Percentiles rank a stretch among this genome's conserved stretches.
These are phyloP conservation scores for Candida sonorensis DNA, from an alignment of 805 yeast species.

Conservation along the genomic window DNA sequence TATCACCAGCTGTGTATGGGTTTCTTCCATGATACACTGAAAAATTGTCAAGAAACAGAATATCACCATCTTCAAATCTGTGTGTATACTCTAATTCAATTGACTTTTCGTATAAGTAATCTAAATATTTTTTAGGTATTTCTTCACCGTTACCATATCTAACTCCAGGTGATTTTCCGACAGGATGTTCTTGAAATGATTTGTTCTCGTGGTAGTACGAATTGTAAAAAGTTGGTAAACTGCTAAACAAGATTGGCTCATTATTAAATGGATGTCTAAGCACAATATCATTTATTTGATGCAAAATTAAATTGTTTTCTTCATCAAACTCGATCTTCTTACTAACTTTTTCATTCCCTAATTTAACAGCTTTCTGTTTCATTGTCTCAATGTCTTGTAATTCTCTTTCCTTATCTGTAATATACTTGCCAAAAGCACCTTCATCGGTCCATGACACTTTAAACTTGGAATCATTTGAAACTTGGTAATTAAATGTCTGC, in stretches of 20 bases:
- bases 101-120: slow-evolving; percentile 16
- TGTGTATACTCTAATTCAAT: slow-evolving; percentile 17
- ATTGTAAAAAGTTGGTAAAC: slow-evolving; percentile 17
- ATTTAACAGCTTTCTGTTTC: slow-evolving; percentile 5
- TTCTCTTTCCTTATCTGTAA: slow-evolving; percentile 3
- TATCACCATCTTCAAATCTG: slow-evolving; percentile 17
- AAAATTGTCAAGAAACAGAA: slow-evolving; percentile 18
- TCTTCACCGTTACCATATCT: slow-evolving; percentile 18
- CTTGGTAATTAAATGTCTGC: slow-evolving; percentile 5
- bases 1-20: slow-evolving; percentile 14
- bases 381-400: slow-evolving; percentile 1
- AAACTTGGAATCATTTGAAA: slow-evolving; percentile 4
- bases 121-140: slow-evolving; percentile 18
- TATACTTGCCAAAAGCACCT: slow-evolving; percentile 9
- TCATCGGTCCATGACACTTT: slow-evolving; percentile 9
- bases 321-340: slow-evolving; percentile 7
- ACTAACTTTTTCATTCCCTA: slow-evolving; percentile 7
- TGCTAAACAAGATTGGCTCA: slow-evolving; percentile 17
- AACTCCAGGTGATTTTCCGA: no score
- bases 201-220: slow-evolving; percentile 7
- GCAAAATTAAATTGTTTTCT: slow-evolving; percentile 7
- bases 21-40: slow-evolving; percentile 21
- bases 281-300: slow-evolving; percentile 6
- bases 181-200: no score
- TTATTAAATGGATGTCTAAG: slow-evolving; percentile 5